These are phyloP conservation scores for Trypanosomatidae sp. DNA, from an alignment of 208 protist genomes.

Conservation along the genomic window DNA sequence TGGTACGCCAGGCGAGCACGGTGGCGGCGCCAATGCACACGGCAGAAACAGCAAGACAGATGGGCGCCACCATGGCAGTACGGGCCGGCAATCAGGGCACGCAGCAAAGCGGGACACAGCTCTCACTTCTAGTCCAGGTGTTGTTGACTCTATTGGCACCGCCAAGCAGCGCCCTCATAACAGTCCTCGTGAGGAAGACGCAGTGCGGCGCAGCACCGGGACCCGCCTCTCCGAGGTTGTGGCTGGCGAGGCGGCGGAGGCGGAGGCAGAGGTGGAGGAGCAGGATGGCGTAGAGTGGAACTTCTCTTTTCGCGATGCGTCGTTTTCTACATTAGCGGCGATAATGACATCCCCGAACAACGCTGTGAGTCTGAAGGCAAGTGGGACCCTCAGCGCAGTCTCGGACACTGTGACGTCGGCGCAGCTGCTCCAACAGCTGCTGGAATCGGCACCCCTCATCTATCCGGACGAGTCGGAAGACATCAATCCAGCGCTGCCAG, in stretches of 20 bases:
- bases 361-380: not conserved
- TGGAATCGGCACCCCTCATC: conserved; percentile 10
- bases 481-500: conserved; percentile 69
- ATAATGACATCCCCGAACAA: not conserved
- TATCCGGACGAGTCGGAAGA: conserved; percentile 75
- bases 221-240: not conserved
- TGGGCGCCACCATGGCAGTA: not conserved
- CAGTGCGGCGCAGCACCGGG: not conserved
- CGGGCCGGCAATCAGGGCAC: not conserved
- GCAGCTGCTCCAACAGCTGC: conserved; percentile 15
- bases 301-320: conserved; percentile 17
- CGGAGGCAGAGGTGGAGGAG: not conserved
- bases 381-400: not conserved
- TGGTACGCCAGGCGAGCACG: conserved; percentile 14
- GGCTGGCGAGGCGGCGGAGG: not conserved
- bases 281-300: conserved; percentile 13
- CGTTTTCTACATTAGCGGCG: not conserved
- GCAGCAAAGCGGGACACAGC: not conserved
- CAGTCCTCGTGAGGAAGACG: not conserved
- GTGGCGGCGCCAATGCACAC: conserved; percentile 2
- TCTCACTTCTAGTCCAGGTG: not conserved
- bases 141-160: not conserved
- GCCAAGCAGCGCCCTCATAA: not conserved
- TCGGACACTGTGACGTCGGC: not conserved
- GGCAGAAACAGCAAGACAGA: not conserved